Evolutionary conservation across 2,329 filamentous ascomycete genomes (phyloP).

Genomic region (Pseudonectria foliicola): DNA sequence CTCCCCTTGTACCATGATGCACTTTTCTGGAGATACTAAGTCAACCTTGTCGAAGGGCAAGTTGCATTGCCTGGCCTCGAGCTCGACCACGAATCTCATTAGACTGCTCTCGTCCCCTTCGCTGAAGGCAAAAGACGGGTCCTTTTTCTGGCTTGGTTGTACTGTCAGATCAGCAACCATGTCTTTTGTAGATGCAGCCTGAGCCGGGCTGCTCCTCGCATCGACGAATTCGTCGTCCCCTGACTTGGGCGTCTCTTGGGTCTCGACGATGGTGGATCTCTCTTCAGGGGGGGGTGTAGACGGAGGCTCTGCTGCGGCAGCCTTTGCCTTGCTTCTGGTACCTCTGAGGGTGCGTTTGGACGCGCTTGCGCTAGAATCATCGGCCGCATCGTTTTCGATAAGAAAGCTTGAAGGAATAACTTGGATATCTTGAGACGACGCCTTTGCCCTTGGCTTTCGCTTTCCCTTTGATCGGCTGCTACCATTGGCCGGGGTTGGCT

Average conservation of each 20-base stretch:
- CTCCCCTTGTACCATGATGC: conserved; percentile 17
- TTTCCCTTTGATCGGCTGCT: conserved; percentile 9
- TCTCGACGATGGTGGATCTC: conserved; percentile 6
- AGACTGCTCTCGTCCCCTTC: conserved; percentile 42
- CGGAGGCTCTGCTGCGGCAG: conserved; percentile 4
- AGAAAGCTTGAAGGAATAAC: conserved; percentile 25
- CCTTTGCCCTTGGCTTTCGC: conserved; percentile 10
- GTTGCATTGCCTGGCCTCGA: conserved; percentile 36
- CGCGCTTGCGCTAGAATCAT: not conserved
- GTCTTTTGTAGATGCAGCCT: conserved; percentile 9
- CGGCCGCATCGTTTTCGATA: conserved; percentile 11
- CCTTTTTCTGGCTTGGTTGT: conserved; percentile 11
- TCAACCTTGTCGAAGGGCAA: conserved; percentile 13
- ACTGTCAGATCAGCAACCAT: conserved; percentile 2
- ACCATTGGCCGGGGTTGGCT: conserved; percentile 7
- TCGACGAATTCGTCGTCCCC: conserved; percentile 44
- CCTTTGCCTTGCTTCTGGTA: not conserved
- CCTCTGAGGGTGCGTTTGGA: not conserved
- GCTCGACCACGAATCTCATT: conserved; percentile 41
- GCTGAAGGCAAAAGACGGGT: conserved; percentile 34
- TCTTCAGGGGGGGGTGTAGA: conserved; percentile 12
- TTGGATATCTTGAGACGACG: conserved; percentile 12
- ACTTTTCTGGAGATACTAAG: conserved; percentile 13
- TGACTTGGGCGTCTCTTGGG: conserved; percentile 33
- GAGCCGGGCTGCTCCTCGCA: conserved; percentile 37